Percentiles rank a stretch among this genome's conserved stretches.
These are phyloP conservation scores for Hypoxylon cercidicola DNA, from an alignment of 495 filamentous ascomycete species.

Conservation along the genomic window DNA sequence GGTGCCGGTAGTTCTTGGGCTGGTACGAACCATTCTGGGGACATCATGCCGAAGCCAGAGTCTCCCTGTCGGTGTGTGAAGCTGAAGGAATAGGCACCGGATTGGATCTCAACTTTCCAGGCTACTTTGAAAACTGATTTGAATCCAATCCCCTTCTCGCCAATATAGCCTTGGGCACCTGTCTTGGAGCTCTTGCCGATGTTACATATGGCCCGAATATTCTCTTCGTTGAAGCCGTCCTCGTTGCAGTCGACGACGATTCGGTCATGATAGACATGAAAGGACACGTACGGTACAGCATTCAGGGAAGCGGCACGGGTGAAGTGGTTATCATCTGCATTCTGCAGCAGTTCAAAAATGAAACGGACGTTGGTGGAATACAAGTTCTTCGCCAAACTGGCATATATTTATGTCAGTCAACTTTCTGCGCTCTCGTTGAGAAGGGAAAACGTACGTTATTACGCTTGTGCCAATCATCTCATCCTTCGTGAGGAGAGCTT, in stretches of 20 bases:
- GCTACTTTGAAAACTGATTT: constrained; percentile 64
- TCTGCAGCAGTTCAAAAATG: constrained; percentile 57
- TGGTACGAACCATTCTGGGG: constrained; percentile 51
- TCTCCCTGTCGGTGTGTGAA: constrained; percentile 48
- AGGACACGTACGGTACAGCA: constrained; percentile 47
- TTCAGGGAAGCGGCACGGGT: constrained; percentile 7
- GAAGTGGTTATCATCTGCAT: constrained; percentile 56
- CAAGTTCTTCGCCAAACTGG: constrained; percentile 50
- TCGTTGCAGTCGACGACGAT: constrained; percentile 60
- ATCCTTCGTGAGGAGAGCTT: constrained; percentile 47
- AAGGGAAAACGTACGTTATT: constrained; percentile 44
- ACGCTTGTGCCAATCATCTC: constrained; percentile 45
- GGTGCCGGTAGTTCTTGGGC: constrained; percentile 22
- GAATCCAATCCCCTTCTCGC: constrained; percentile 64
- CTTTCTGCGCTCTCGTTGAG: background rate
- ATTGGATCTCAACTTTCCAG: constrained; percentile 59
- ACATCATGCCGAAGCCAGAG: constrained; percentile 58
- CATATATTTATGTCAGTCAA: constrained; percentile 15
- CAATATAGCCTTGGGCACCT: constrained; percentile 53
- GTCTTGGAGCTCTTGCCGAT: constrained; percentile 54
- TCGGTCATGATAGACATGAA: constrained; percentile 42
- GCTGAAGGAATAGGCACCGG: constrained; percentile 57
- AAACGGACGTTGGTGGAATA: constrained; percentile 52
- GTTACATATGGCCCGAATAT: constrained; percentile 52
- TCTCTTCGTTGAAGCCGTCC: constrained; percentile 52